Conservation (phyloP, 768 basidiomycete species). For the Pleurotus citrinopileatus region DNA sequence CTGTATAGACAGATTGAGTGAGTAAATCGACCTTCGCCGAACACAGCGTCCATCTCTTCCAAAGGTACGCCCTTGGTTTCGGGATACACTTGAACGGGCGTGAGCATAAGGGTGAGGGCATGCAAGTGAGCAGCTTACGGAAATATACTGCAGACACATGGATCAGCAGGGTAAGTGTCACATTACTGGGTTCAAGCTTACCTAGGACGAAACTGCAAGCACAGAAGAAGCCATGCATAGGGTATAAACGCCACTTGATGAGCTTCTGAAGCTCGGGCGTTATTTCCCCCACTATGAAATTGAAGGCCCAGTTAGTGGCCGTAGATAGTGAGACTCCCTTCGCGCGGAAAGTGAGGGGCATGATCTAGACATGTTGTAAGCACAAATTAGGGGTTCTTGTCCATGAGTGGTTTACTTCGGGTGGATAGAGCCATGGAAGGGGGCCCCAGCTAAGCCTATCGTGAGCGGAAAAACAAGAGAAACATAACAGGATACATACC, state of each 20-base stretch:
- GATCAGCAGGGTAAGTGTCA: conserved; percentile 11
- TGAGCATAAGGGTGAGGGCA: background rate
- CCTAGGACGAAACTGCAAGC: conserved; percentile 81
- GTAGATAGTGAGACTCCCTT: conserved; percentile 97
- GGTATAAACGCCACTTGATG: conserved; percentile 90
- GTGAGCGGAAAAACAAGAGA: background rate
- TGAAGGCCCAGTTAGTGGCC: conserved; percentile 87
- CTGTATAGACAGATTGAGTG: background rate
- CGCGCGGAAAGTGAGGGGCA: conserved; percentile 85
- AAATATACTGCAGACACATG: conserved; percentile 58
- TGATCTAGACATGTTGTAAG: conserved; percentile 52
- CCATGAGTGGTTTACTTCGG: conserved; percentile 56
- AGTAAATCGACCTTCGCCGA: conserved; percentile 72
- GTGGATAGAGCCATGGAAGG: conserved; percentile 84
- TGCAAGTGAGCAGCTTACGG: conserved; percentile 40
- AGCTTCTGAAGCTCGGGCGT: conserved; percentile 86
- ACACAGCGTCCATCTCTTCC: conserved; percentile 90
- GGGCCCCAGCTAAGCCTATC: conserved; percentile 70
- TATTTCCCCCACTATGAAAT: conserved; percentile 84
- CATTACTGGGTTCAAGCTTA: conserved; percentile 25
- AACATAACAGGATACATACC: conserved; percentile 31
- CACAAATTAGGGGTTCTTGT: background rate
- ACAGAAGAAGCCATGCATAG: conserved; percentile 95
- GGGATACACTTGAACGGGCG: conserved; percentile 59
- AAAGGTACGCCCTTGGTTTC: conserved; percentile 85